Evolutionary conservation across 257 asterid species (phyloP).

Genomic region (Handroanthus guayacan): DNA sequence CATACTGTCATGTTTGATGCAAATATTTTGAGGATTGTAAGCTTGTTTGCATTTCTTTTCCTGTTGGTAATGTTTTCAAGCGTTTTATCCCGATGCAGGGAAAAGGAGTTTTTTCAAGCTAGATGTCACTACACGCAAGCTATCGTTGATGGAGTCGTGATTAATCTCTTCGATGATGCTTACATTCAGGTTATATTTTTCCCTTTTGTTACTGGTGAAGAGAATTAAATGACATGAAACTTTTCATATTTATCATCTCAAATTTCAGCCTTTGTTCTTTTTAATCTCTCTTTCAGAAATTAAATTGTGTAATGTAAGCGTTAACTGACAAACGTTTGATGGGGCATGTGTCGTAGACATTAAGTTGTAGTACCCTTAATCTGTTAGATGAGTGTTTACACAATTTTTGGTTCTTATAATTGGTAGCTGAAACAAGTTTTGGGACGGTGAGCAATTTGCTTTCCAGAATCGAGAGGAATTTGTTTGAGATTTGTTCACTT

Average conservation of each 20-base stretch:
- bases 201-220: neutral
- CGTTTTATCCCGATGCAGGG: conserved; percentile 27
- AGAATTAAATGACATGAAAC: neutral
- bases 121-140: conserved; percentile 38
- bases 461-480: neutral
- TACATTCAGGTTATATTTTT: conserved; percentile 30
- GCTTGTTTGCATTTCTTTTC: neutral
- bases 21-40: neutral
- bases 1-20: neutral
- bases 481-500: neutral
- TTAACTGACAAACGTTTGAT: too few species aligned
- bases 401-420: too few species aligned
- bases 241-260: neutral
- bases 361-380: too few species aligned
- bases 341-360: too few species aligned
- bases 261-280: neutral
- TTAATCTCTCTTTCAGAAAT: neutral
- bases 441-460: neutral
- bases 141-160: conserved; percentile 24
- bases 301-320: too few species aligned
- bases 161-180: conserved; percentile 39
- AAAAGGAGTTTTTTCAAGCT: conserved; percentile 41
- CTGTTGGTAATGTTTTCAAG: neutral
- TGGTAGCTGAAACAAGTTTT: neutral
- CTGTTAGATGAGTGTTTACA: too few species aligned